phyloP scores from a whole-genome alignment of 2,329 filamentous ascomycete species.

The Alternaria burnsii region DNA sequence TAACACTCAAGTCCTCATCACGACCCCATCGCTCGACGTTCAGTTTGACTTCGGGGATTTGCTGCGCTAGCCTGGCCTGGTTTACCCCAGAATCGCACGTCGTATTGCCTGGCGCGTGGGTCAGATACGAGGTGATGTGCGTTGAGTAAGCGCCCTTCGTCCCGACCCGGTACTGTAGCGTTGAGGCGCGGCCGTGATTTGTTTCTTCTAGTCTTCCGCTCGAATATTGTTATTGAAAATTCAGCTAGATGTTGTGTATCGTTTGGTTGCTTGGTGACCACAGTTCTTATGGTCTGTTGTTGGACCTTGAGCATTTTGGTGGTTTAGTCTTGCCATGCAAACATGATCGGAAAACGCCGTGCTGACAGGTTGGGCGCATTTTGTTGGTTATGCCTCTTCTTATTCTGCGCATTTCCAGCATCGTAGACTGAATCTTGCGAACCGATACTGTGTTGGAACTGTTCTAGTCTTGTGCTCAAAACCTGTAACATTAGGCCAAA shows the following conservation, averaged over 20 bases:
- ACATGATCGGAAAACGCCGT: neutral
- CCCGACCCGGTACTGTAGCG: slow-evolving; percentile 14
- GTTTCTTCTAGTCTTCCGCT: neutral
- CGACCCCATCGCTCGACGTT: neutral
- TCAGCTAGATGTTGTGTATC: neutral
- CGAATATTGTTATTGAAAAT: neutral
- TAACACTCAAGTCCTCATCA: neutral
- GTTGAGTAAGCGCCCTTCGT: slow-evolving; percentile 29
- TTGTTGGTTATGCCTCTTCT: no score
- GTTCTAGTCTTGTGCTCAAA: neutral
- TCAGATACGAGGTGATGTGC: slow-evolving; percentile 41
- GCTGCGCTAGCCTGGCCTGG: slow-evolving; percentile 25
- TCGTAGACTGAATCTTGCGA: neutral
- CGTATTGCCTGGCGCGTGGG: slow-evolving; percentile 35
- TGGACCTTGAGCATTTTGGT: neutral
- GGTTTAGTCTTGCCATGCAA: neutral
- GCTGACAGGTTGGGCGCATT: neutral
- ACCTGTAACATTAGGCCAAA: slow-evolving; percentile 11
- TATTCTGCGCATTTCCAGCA: neutral
- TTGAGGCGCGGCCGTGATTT: slow-evolving; percentile 12
- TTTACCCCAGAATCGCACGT: slow-evolving; percentile 38
- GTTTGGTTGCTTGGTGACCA: neutral
- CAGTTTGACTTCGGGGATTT: slow-evolving; percentile 17
- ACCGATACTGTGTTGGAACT: neutral
- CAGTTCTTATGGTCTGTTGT: neutral